These are phyloP conservation scores for Allomyces macrogynus DNA, from an alignment of 192 early-diverging fungal genomes.

Conservation along the genomic window DNA sequence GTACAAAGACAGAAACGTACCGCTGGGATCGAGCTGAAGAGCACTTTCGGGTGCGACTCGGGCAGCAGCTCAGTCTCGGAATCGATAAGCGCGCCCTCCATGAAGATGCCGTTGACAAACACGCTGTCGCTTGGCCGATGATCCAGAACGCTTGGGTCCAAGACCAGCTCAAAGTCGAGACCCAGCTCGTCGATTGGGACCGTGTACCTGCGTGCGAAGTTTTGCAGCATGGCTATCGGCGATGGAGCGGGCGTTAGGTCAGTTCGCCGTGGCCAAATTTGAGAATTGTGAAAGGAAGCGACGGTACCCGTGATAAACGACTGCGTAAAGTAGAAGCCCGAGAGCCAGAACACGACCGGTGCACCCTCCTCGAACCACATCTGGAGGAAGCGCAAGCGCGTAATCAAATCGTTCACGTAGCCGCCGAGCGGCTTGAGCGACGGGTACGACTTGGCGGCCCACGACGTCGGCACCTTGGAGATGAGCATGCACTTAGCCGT, in stretches of 20 bases:
- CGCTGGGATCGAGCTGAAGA: slow-evolving; percentile 34
- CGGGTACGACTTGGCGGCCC: slow-evolving; percentile 39
- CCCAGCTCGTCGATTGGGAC: slow-evolving; percentile 42
- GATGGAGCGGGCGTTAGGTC: background rate
- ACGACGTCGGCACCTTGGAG: slow-evolving; percentile 29
- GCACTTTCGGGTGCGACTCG: slow-evolving; percentile 31
- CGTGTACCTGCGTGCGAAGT: slow-evolving; percentile 33
- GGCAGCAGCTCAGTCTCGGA: slow-evolving; percentile 17
- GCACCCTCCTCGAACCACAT: slow-evolving; percentile 31
- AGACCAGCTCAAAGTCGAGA: slow-evolving; percentile 25
- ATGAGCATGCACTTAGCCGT: slow-evolving; percentile 35
- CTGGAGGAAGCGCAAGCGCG: slow-evolving; percentile 30
- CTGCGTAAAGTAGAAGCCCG: slow-evolving; percentile 46
- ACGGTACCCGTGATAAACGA: slow-evolving; percentile 39
- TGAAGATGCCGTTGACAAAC: slow-evolving; percentile 28
- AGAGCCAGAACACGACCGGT: slow-evolving; percentile 39
- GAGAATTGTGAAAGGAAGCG: background rate
- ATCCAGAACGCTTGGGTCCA: slow-evolving; percentile 9
- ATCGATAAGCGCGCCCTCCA: slow-evolving; percentile 38
- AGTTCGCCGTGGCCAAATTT: background rate
- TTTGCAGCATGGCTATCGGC: slow-evolving; percentile 29
- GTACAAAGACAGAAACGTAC: too few species aligned
- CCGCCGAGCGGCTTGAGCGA: slow-evolving; percentile 35
- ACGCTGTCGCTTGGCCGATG: slow-evolving; percentile 22
- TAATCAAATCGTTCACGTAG: slow-evolving; percentile 32